These are phyloP conservation scores for Heliosperma pusillum DNA, from an alignment of 148 eudicot genomes.

Conservation along the genomic window DNA sequence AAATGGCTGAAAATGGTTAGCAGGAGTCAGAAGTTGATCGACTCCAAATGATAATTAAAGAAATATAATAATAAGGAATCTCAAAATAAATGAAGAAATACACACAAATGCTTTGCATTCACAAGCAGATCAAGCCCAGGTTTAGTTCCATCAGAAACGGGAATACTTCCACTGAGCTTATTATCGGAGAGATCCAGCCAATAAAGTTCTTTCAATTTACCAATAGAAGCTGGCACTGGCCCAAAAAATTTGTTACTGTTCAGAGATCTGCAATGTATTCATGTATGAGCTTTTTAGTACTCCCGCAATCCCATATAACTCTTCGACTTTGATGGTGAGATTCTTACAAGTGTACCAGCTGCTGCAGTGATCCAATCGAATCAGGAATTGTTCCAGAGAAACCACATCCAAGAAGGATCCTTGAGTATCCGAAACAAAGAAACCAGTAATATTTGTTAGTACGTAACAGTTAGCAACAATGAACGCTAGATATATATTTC, in stretches of 20 bases:
- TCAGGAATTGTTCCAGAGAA: constrained; percentile 70
- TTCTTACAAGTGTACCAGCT: constrained; percentile 63
- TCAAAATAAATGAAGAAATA: constrained; percentile 1
- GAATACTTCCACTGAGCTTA: constrained; percentile 62
- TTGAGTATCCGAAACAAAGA: constrained; percentile 24
- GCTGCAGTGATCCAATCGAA: constrained; percentile 59
- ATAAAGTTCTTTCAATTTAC: constrained; percentile 46
- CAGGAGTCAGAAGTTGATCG: constrained; percentile 5
- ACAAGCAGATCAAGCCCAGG: constrained; percentile 66
- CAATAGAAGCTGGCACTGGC: constrained; percentile 58
- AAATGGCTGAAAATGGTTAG: constrained; percentile 45
- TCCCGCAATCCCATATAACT: not conserved
- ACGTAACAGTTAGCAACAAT: not conserved
- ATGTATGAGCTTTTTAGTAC: not conserved
- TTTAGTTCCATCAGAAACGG: constrained; percentile 49
- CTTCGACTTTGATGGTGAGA: not conserved
- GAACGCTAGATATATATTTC: not conserved
- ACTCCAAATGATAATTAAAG: not conserved
- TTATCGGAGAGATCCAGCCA: constrained; percentile 84
- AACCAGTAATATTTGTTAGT: not conserved
- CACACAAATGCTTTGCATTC: constrained; percentile 72
- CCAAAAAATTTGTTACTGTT: constrained; percentile 65
- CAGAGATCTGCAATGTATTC: constrained; percentile 51
- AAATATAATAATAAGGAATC: not conserved
- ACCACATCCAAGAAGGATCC: constrained; percentile 73